phyloP scores from a whole-genome alignment of 306 rosid species.

The Benincasa hispida region DNA sequence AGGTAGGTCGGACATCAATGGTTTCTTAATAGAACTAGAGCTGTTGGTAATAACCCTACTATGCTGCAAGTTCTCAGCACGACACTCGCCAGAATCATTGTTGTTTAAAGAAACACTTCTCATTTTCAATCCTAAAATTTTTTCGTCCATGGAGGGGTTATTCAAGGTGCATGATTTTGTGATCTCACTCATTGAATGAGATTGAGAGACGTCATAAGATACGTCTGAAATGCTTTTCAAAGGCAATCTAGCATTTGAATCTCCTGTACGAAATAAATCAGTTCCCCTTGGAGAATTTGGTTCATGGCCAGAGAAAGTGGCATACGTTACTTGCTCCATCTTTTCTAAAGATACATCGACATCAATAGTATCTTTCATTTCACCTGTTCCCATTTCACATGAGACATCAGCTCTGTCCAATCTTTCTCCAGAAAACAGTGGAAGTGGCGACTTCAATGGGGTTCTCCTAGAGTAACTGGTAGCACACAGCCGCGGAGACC shows the following conservation, averaged over 20 bases:
- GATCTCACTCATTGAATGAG: slow-evolving; percentile 21
- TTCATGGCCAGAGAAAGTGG: slow-evolving; percentile 19
- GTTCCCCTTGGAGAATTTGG: slow-evolving; percentile 20
- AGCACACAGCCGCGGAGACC: slow-evolving; percentile 15
- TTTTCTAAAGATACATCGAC: slow-evolving; percentile 18
- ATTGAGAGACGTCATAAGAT: slow-evolving; percentile 27
- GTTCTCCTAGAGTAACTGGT: slow-evolving; percentile 28
- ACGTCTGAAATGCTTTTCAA: slow-evolving; percentile 28
- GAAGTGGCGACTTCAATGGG: slow-evolving; percentile 26
- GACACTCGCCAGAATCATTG: slow-evolving; percentile 6
- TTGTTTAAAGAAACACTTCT: slow-evolving; percentile 15
- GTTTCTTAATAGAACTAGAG: slow-evolving; percentile 11
- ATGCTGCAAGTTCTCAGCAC: slow-evolving; percentile 11
- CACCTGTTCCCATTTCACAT: slow-evolving; percentile 14
- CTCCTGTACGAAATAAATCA: slow-evolving; percentile 18
- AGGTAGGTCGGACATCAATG: slow-evolving; percentile 20
- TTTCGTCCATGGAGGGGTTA: slow-evolving; percentile 18
- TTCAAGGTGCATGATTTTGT: slow-evolving; percentile 20
- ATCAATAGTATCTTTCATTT: slow-evolving; percentile 18
- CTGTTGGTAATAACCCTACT: slow-evolving; percentile 9
- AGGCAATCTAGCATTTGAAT: slow-evolving; percentile 28
- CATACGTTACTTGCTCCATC: slow-evolving; percentile 17
- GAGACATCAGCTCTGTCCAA: slow-evolving; percentile 19
- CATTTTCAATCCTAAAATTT: slow-evolving; percentile 15
- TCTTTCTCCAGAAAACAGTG: slow-evolving; percentile 26